phyloP scores from a whole-genome alignment of 495 filamentous ascomycete genomes.

The Wilcoxina mikolae region DNA sequence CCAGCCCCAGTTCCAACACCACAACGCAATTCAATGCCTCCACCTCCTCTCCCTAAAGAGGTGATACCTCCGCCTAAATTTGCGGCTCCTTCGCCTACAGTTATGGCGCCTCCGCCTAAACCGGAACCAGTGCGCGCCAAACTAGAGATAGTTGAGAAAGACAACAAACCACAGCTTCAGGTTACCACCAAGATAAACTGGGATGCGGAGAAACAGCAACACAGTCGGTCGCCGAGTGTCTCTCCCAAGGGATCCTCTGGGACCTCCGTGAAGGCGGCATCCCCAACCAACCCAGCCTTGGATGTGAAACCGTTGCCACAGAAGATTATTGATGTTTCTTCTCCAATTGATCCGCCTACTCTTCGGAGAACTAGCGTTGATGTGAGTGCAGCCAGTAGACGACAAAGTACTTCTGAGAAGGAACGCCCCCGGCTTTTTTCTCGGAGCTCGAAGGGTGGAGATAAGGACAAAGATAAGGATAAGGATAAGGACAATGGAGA shows the following conservation, averaged over 20 bases:
- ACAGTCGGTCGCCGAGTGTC: neutral
- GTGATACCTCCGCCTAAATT: too few species aligned
- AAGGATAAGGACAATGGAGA: slow-evolving; percentile 20
- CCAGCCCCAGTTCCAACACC: neutral
- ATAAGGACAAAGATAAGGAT: slow-evolving; percentile 14
- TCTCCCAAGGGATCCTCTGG: neutral
- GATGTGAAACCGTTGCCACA: neutral
- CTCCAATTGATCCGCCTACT: neutral
- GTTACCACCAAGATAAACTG: slow-evolving; percentile 26
- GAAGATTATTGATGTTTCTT: neutral
- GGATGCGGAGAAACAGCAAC: too few species aligned
- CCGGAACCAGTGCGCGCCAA: slow-evolving; percentile 13
- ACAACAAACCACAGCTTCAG: slow-evolving; percentile 24
- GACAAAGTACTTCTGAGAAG: neutral
- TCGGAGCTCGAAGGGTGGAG: slow-evolving; percentile 4
- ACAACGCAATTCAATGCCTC: neutral
- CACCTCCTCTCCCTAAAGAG: neutral
- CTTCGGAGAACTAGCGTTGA: slow-evolving; percentile 4
- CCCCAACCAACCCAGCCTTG: neutral
- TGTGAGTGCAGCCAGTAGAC: neutral
- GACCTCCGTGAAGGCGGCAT: neutral
- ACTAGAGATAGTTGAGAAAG: slow-evolving; percentile 25
- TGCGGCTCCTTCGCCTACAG: too few species aligned
- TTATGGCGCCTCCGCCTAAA: slow-evolving; percentile 3
- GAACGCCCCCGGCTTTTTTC: neutral